Evolutionary conservation across 768 basidiomycete genomes (phyloP), one percentile per base, ranked within the genome.

Genomic region (Pleurotus djamor): DNA sequence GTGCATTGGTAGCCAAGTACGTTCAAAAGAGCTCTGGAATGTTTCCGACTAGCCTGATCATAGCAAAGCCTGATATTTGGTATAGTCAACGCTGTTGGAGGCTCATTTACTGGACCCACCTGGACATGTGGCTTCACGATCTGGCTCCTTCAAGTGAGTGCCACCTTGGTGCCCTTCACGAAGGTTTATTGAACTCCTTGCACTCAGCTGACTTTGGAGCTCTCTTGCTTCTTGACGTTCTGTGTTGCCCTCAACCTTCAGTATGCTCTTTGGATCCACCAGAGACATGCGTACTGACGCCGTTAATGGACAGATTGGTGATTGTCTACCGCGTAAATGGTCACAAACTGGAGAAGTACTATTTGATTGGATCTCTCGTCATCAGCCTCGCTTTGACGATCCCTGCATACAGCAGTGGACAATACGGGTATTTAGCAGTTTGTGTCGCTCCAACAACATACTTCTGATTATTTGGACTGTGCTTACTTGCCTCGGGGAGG

Each of bases 201-300:
- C 21, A 28, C 36, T 5, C 47, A 64, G 63, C 51, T 66, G 5
- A 64, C 63, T 10, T 60, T 67, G 16, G 55, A 67, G 47, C 28
- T 67, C 14, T 64, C 67, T 28, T 59, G 65, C 51, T 67, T 66
- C 35, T 58, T 67, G 0, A 58, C 64, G 4, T 63, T 67, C 48
- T 60, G 56, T 16, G 62, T 67, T 32, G 63, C 67, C n/a, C 60
- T 67, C 12, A 67, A 67, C 48, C 61, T 66, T 17, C 65, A 63
- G 67, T 67, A 57, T 8, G 67, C 43, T 16, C 14, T 43, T 54
- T 38, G 16, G 33, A 14, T 3, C 2, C 14, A 4, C 45, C n/a
- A 2, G 45, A n/a, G 5, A 8, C 21, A 4, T 44, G 9, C 33
- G 17, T n/a, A 17, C 12, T 21, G 34, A 32, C 13, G 21, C 21